Base-by-base conservation (phyloP, 495 filamentous ascomycete genomes). In the Xylaria longipes region DNA sequence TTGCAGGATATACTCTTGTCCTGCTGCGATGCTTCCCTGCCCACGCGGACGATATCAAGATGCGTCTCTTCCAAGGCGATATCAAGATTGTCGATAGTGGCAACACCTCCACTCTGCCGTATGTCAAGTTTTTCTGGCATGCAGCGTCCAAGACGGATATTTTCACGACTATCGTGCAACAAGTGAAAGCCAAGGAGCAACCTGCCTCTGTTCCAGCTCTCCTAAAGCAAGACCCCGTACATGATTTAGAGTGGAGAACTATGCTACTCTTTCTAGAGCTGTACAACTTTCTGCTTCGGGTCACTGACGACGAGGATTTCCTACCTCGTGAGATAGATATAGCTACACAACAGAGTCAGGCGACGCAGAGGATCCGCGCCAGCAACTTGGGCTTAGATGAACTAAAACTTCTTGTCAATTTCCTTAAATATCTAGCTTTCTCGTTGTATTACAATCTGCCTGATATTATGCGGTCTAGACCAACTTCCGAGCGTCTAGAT, bases 221-320 rank as follows among this genome's bases (percentile, higher is more conserved):
- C 52, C 73, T 77, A 31, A 65, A 69, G 9, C 71, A 68, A 64
- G 73, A 74, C 29, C 57, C 48, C 8, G 41, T 70, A 35, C 64
- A 63, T n/a, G 71, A 79, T 9, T 72, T 71, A 75, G 92, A 98
- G 78, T 98, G 97, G 97, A 90, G 90, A 17, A 90, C 95, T 2
- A 89, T 97, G 43, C 85, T 98, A 0, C 86, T 98, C 1, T 99
- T 98, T 76, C 85, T 99, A 33, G 96, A 98, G 75, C 87, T 98
- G 14, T 99, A 97, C 79, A 93, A 91, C 15, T 98, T 98, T 77
- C 86, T 97, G 6, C 83, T 98, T 41, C 91, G 94, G 74, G 87
- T 97, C 58, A 97, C 93, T 82, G 97, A 98, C 74, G 96, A 99
- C 71, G 95, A 98, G 67, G 92, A 94, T 67, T 94, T 94, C 74